phyloP scores from a whole-genome alignment of 2,329 filamentous ascomycete genomes.

The Alternaria sp. region DNA sequence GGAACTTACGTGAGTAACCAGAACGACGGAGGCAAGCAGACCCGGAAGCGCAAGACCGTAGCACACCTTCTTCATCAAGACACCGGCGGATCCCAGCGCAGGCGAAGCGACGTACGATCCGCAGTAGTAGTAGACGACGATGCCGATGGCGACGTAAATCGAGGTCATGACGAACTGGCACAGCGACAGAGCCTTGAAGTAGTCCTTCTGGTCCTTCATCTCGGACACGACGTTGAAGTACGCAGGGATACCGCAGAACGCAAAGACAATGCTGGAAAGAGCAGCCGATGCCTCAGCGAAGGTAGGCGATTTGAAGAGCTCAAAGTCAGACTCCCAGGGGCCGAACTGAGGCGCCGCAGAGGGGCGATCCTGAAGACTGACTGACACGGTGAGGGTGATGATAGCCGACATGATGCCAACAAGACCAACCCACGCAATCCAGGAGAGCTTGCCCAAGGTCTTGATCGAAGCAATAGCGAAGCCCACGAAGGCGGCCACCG shows the following conservation, averaged over 20 bases:
- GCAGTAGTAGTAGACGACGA: conserved; percentile 71
- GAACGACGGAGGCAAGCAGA: conserved; percentile 29
- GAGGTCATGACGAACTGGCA: conserved; percentile 67
- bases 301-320: conserved; percentile 22
- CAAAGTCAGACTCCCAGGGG: conserved; percentile 29
- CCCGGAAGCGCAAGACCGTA: conserved; percentile 70
- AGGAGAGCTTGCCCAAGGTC: conserved; percentile 30
- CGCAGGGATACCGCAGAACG: conserved; percentile 64
- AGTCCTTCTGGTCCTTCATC: conserved; percentile 66
- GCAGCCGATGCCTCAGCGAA: conserved; percentile 27
- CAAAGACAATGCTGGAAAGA: conserved; percentile 31
- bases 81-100: conserved; percentile 67
- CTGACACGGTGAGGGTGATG: conserved; percentile 31
- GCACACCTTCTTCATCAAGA: conserved; percentile 65
- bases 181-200: conserved; percentile 60
- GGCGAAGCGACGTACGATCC: conserved; percentile 68
- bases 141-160: conserved; percentile 70
- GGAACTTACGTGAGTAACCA: conserved; percentile 29
- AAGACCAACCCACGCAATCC: conserved; percentile 35
- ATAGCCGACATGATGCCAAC: conserved; percentile 29
- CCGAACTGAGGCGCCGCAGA: conserved; percentile 29
- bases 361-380: conserved; percentile 34
- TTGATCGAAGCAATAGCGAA: conserved; percentile 54
- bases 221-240: conserved; percentile 73
- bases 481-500: conserved; percentile 65